Conservation (phyloP, 2,329 filamentous ascomycete genomes). For the Tolypocladium endophyticum region DNA sequence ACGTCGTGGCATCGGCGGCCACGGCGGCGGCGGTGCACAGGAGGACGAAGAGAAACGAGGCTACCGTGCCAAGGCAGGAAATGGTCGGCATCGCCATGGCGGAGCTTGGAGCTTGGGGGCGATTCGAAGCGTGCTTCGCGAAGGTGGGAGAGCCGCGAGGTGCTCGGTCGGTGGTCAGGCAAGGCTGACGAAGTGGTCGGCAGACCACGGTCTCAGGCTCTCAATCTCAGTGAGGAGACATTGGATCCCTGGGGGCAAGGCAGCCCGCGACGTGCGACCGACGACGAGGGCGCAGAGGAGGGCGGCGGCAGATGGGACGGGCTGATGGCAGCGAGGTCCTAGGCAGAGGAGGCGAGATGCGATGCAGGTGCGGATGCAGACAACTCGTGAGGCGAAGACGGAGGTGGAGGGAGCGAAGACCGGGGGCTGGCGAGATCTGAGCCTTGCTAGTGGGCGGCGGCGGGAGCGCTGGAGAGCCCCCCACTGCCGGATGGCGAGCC, state of each 20-base stretch:
- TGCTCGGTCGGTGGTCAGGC: not conserved
- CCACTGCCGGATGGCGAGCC: not conserved
- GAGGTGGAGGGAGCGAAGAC: not conserved
- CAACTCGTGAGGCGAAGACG: not conserved
- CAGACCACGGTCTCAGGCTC: constrained; percentile 2
- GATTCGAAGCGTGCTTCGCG: not conserved
- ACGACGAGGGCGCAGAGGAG: not conserved
- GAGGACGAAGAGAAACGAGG: constrained; percentile 8
- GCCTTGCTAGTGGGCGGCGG: not conserved
- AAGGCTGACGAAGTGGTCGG: not conserved
- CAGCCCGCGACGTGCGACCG: not conserved
- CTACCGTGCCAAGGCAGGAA: constrained; percentile 3
- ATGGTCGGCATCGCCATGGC: not conserved
- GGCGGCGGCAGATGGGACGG: not conserved
- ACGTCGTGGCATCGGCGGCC: constrained; percentile 23
- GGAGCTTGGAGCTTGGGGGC: not conserved
- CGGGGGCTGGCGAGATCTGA: not conserved
- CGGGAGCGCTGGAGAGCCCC: not conserved
- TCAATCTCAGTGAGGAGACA: constrained; percentile 10
- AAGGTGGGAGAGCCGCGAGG: not conserved
- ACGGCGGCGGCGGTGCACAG: constrained; percentile 17
- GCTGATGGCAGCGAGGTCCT: not conserved
- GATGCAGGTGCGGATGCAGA: not conserved
- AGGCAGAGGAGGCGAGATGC: not conserved
- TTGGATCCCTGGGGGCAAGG: constrained; percentile 2